These are phyloP conservation scores for Endogone sp. DNA, from an alignment of 192 early-diverging fungal species.

Conservation along the genomic window DNA sequence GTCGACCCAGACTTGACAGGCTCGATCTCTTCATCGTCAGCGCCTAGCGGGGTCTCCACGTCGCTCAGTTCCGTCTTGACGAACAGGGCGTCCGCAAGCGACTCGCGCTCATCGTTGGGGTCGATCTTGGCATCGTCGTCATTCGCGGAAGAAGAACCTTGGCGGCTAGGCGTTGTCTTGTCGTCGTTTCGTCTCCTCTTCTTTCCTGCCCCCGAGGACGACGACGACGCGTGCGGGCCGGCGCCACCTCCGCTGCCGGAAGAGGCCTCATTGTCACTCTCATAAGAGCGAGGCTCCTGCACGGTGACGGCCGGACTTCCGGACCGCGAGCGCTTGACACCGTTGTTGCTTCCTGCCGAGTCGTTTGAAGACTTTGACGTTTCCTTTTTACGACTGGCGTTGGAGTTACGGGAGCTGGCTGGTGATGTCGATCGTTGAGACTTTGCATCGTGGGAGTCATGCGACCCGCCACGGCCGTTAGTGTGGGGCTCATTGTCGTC, in stretches of 20 bases:
- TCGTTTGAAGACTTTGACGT: not conserved
- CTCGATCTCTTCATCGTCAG: not conserved
- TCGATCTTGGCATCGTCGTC: not conserved
- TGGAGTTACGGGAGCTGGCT: not conserved
- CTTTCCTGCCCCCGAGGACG: not conserved
- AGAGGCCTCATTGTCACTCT: not conserved
- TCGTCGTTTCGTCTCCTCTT: not conserved
- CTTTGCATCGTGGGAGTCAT: not conserved
- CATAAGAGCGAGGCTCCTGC: not conserved
- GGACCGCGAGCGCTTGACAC: not conserved
- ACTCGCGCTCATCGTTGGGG: not conserved
- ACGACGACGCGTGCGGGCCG: not conserved
- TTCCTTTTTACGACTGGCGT: not conserved
- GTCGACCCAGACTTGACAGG: not conserved
- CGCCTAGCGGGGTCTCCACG: not conserved
- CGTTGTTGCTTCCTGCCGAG: too few relatives aligned
- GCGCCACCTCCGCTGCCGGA: not conserved
- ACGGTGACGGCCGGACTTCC: not conserved
- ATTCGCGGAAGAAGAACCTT: not conserved
- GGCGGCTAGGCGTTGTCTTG: not conserved
- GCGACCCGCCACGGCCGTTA: not conserved
- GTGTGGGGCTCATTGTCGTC: constrained; percentile 5
- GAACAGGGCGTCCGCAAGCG: not conserved
- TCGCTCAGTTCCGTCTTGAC: not conserved
- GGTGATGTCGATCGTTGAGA: not conserved